Conservation (phyloP, 441 rosid species). For the Mallotus repandus region DNA sequence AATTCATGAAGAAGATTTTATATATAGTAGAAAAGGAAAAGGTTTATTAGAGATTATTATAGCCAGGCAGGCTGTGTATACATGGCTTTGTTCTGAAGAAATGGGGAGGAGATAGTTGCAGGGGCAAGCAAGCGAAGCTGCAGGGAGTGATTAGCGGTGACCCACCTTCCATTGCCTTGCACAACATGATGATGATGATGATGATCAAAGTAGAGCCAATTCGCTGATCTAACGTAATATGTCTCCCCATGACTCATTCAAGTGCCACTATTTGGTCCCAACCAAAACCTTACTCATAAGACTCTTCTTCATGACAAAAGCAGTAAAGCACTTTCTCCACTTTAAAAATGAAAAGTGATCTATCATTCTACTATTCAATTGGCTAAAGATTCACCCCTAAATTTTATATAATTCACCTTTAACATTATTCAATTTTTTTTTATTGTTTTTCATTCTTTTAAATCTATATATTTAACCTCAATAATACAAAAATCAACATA, state of each 20-base stretch:
- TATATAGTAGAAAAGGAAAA: background rate
- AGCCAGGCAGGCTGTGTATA: too few species aligned
- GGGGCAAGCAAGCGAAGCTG: constrained; percentile 9
- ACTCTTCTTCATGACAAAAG: constrained; percentile 41
- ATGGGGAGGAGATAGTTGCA: background rate
- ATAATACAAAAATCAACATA: too few species aligned
- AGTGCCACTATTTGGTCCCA: constrained; percentile 20
- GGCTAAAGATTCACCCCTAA: background rate
- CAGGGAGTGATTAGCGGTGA: constrained; percentile 23
- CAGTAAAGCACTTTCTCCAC: constrained; percentile 20
- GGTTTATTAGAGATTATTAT: constrained; percentile 5
- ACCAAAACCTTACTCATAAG: constrained; percentile 25
- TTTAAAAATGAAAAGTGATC: constrained; percentile 19
- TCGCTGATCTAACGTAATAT: background rate
- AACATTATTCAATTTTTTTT: background rate
- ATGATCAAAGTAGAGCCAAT: constrained; percentile 17
- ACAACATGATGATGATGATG: constrained; percentile 15
- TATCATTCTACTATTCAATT: constrained; percentile 21
- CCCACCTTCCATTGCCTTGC: constrained; percentile 19
- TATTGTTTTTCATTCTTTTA: background rate
- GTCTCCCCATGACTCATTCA: constrained; percentile 9
- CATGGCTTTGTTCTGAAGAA: constrained; percentile 1
- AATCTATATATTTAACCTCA: too few species aligned
- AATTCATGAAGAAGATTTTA: background rate
- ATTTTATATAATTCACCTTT: too few species aligned